Conservation (phyloP, 805 yeast genomes). For the Myxozyma lipomycoides region DNA sequence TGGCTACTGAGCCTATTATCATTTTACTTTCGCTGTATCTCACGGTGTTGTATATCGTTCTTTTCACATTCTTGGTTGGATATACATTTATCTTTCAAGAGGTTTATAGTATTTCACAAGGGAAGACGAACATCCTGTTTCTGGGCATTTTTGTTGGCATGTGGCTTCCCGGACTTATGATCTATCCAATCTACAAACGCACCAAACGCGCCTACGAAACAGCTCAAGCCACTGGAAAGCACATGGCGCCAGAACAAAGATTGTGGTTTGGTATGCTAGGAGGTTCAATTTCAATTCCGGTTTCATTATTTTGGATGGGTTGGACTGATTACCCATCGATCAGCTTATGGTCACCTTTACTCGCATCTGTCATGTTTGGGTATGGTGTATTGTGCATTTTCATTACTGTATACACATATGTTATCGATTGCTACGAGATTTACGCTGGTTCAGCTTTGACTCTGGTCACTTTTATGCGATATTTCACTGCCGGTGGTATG, state of each 20-base stretch:
- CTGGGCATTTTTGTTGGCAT: slow-evolving; percentile 19
- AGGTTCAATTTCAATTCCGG: slow-evolving; percentile 46
- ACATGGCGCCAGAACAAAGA: slow-evolving; percentile 46
- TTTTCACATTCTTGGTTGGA: slow-evolving; percentile 57
- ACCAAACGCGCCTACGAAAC: slow-evolving; percentile 9
- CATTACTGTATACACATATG: slow-evolving; percentile 41
- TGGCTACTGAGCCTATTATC: slow-evolving; percentile 56
- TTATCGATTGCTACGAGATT: slow-evolving; percentile 44
- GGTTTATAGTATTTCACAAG: slow-evolving; percentile 44
- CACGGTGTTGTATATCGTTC: slow-evolving; percentile 53
- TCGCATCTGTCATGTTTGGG: slow-evolving; percentile 52
- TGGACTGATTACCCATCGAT: slow-evolving; percentile 44
- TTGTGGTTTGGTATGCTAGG: slow-evolving; percentile 49
- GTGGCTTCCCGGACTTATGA: slow-evolving; percentile 8
- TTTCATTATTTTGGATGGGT: slow-evolving; percentile 51
- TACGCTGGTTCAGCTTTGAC: slow-evolving; percentile 76
- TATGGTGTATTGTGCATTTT: slow-evolving; percentile 41
- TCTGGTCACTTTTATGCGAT: slow-evolving; percentile 62
- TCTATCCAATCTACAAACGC: slow-evolving; percentile 14
- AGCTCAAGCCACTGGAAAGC: slow-evolving; percentile 14
- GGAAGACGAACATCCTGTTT: slow-evolving; percentile 16
- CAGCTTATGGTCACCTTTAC: slow-evolving; percentile 43
- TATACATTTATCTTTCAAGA: slow-evolving; percentile 52
- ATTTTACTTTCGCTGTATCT: slow-evolving; percentile 52
- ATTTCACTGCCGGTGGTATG: slow-evolving; percentile 49